These are phyloP conservation scores for Saraca asoca DNA, from an alignment of 331 rosid genomes.

Conservation along the genomic window DNA sequence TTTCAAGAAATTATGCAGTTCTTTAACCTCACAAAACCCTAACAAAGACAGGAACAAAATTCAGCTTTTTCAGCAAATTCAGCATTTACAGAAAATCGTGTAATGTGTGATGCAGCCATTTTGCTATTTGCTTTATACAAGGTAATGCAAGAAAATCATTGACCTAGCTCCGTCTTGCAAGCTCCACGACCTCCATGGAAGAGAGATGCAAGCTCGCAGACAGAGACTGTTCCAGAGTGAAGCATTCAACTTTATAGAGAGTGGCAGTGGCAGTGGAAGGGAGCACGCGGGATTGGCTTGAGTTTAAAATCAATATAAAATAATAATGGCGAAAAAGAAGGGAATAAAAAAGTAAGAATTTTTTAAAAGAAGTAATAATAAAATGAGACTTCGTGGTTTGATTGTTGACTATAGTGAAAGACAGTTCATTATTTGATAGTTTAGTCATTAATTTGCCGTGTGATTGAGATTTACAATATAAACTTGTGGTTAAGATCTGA, in stretches of 20 bases:
- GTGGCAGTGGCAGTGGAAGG: too few relatives aligned
- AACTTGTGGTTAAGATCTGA: too few relatives aligned
- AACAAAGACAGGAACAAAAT: conserved; percentile 23
- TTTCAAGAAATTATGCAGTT: conserved; percentile 13
- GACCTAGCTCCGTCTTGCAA: conserved; percentile 61
- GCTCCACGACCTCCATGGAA: conserved; percentile 56
- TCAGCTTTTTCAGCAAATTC: too few relatives aligned
- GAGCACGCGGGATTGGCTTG: conserved; percentile 48
- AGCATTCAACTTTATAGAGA: background rate
- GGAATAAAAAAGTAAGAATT: too few relatives aligned
- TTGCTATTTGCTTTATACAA: background rate
- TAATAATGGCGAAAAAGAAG: too few relatives aligned
- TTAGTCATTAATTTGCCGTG: too few relatives aligned
- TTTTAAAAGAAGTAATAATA: too few relatives aligned
- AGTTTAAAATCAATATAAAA: conserved; percentile 46
- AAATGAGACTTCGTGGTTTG: too few relatives aligned
- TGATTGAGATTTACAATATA: too few relatives aligned
- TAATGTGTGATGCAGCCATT: background rate
- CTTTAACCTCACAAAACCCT: conserved; percentile 35
- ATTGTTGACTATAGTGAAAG: too few relatives aligned
- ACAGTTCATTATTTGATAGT: too few relatives aligned
- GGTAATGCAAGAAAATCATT: conserved; percentile 16
- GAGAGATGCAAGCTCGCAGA: conserved; percentile 42
- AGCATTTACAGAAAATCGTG: background rate
- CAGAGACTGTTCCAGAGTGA: conserved; percentile 4